Base-by-base conservation (phyloP, 1,284 basidiomycete species). In the Mycosarcoma maydis region DNA sequence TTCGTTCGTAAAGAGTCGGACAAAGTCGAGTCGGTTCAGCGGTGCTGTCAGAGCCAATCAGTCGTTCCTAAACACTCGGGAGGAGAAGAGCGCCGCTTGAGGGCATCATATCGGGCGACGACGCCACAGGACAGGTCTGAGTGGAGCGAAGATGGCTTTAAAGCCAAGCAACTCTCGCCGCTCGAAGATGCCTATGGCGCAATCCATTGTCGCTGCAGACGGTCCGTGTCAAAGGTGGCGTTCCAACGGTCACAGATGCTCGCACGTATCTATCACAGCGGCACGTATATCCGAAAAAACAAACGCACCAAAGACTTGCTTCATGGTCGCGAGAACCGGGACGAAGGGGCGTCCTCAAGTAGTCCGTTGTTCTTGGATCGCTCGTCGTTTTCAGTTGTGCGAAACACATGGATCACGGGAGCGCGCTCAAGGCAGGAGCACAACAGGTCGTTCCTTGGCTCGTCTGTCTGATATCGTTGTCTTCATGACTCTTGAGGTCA, bases 121-220 rank as follows among this genome's bases (percentile, higher is more conserved):
- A 56, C 52, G 49, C 48, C 37, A 55, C 46, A 45, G 36, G 23
- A 20, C 39, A 17, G 26, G 17, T 39, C 17, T 23, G 23, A 39
- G 19, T 17, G 26, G 19, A 9, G 38, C 39, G 45, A 48, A 23
- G 50, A 54, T 57, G 61, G 55, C 61, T 65, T 65, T 58, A 32
- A 58, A 65, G 61, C 55, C 55, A 29, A 65, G 51, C 36, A n/a
- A 32, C 11, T 26, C 24, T 24, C 16, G n/a, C 27, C n/a, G 17
- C 19, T 27, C 41, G 49, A 24, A 14, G 17, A 52, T 23, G 20
- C 36, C 22, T 26, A 37, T 51, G 26, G 40, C 48, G 61, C 49
- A 57, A 33, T 57, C 54, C 54, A 56, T 62, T 52, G 49, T 65
- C 55, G 61, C 50, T 58, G 64, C 49, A 57, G 54, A 57, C 44